Evolutionary conservation across 352 stramenopile genomes (phyloP), one percentile per base, ranked within the genome.

Genomic region (Phytophthora pisi): DNA sequence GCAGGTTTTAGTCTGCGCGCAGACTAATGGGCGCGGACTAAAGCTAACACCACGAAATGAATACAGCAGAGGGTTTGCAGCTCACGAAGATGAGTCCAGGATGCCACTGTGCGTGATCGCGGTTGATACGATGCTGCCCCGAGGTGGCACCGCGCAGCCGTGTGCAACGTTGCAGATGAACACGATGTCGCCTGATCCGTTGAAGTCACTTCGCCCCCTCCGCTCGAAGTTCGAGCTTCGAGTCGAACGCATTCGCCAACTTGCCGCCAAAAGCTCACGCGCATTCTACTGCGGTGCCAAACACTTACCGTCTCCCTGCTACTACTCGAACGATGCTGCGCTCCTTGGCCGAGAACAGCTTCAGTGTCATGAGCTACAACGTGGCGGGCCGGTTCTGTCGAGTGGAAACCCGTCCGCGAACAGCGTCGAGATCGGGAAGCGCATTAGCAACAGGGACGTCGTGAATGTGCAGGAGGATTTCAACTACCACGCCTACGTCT

Each of bases 311-410:
- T 16, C 13, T 16, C 10, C 34, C 34, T 9, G 28, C 30, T 36
- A 31, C 40, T 45, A 31, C 13, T 26, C n/a, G 20, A 16, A 67
- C 24, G 7, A 82, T 82, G 68, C 49, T 79, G 43, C 67, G 63
- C 23, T 61, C 45, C 2, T 64, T 82, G 60, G 64, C 64, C 36
- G 77, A 77, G 46, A 81, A 68, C 45, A 72, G 70, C 23, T 81
- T 84, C 68, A 72, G 70, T 24, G 67, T 84, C 20, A 70, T 84
- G 64, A 67, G 73, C 50, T 73, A 68, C 74, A 84, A 86, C 51
- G 75, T 86, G 36, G 78, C 78, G 4, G 73, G 78, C 0, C 63
- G 46, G 42, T 86, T 45, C 60, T 86, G 26, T 86, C 75, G 53
- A 86, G 78, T 43, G 77, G 78, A 53, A 61, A 84, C 49, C 75